Conservation (phyloP, 1,284 basidiomycete genomes). For the Takashimella tepidaria region DNA sequence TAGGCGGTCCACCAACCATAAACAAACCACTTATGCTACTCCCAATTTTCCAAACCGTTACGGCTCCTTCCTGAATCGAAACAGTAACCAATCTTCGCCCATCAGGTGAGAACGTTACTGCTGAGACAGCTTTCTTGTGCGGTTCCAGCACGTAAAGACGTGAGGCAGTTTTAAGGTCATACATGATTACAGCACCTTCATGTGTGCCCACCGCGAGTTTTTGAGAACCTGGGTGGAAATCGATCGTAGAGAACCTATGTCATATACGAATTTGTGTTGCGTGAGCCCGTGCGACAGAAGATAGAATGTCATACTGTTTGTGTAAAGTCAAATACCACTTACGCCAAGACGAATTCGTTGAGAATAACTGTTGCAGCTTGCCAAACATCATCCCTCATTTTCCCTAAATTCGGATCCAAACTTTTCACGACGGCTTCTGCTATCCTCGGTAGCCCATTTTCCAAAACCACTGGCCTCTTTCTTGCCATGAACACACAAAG, state of each 20-base stretch:
- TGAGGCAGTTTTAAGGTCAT: slow-evolving; percentile 93
- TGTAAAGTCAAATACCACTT: slow-evolving; percentile 30
- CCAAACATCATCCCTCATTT: slow-evolving; percentile 77
- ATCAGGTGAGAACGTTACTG: slow-evolving; percentile 86
- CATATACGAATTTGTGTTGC: no score
- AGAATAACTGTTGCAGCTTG: slow-evolving; percentile 91
- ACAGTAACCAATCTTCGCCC: slow-evolving; percentile 83
- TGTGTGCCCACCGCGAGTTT: slow-evolving; percentile 87
- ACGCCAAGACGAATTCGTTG: slow-evolving; percentile 84
- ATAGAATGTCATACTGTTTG: no score
- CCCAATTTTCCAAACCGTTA: slow-evolving; percentile 87
- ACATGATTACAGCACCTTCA: slow-evolving; percentile 89
- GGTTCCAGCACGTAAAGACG: slow-evolving; percentile 91
- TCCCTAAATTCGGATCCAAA: slow-evolving; percentile 80
- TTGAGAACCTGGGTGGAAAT: slow-evolving; percentile 81
- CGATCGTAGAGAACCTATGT: slow-evolving; percentile 78
- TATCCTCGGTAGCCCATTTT: slow-evolving; percentile 77
- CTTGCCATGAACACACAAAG: slow-evolving; percentile 90
- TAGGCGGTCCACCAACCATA: slow-evolving; percentile 80
- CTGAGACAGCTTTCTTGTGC: slow-evolving; percentile 71
- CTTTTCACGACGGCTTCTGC: slow-evolving; percentile 96
- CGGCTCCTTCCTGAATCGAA: slow-evolving; percentile 73
- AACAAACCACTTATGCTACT: slow-evolving; percentile 81
- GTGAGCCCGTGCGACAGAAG: no score
- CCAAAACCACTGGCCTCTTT: slow-evolving; percentile 82